Evolutionary conservation across 192 early-diverging fungal genomes (phyloP), one percentile per base, ranked within the genome.

Genomic region (Endogone sp.): DNA sequence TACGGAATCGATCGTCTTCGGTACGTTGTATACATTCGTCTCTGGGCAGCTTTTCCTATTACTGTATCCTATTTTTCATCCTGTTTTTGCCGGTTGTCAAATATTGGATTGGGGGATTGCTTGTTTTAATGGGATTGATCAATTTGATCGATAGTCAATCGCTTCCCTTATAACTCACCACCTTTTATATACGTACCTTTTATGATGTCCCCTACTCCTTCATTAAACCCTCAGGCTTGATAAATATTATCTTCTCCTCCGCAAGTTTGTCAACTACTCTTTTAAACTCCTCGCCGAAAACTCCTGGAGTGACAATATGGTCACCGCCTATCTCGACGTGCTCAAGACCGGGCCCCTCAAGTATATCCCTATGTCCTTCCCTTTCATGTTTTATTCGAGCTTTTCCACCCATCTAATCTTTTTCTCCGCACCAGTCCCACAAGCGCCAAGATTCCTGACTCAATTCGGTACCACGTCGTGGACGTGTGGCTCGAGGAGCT

Each of bases 401-500:
- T 49, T 49, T 49, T 16, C 16, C 37, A 16, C 37, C 27, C 27
- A 24, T 28, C 25, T 64, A 73, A 23, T 67, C 63, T 64, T 56
- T 23, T 1, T 63, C 54, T 22, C 16, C 62, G 3, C 29, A 49
- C 6, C 71, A 92, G 90, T 60, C 76, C 85, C 26, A 85, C 83
- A 57, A 81, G 82, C 67, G 65, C 75, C n/a, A 84, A 75, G 59
- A 77, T 89, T 54, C 88, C 92, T 8, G 86, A 90, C 66, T 76
- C 84, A 0, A 84, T 94, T 60, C 67, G 84, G 49, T 94, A 88
- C 75, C 92, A 94, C 63, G 74, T 89, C 55, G 71, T 81, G 30
- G 90, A 92, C 78, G 84, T 86, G 23, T 92, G 86, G 78, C 69
- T 92, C 57, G 85, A 89, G 2, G 91, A 94, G 74, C 72, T 92